Base-by-base conservation (phyloP, 2,329 filamentous ascomycete species). In the Calonectria fujianensis region DNA sequence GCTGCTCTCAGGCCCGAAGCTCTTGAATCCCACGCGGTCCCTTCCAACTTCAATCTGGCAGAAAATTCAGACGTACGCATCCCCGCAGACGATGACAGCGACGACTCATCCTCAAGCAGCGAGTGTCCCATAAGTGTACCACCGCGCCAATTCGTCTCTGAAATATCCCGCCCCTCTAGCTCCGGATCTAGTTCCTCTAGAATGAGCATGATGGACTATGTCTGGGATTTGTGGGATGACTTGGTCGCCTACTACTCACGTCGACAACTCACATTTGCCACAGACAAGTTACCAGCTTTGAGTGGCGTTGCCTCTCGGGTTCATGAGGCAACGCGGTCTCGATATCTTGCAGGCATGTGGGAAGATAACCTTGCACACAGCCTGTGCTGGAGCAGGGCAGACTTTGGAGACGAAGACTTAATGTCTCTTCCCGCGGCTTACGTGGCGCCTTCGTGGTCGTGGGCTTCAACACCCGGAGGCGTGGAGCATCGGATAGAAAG, bases 211-310 rank as follows among this genome's bases (percentile, higher is more conserved):
- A 57, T 11, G 16, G 29, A 57, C 29, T 32, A 20, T 11, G 4
- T 57, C 29, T 57, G 51, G 51, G 51, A 57, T 20, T n/a, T 57
- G 51, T 57, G 51, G 51, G 29, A 57, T 32, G 51, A 57, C n/a
- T 57, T 57, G 51, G 51, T 57, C 29, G 51, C 29, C 16, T 32
- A 57, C 29, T 57, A 57, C 51, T 57, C 51, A 10, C 51, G 14
- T n/a, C 51, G 51, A 35, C 4, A 57, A 29, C 51, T 57, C 29
- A 57, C 29, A 29, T 57, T 57, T 32, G 29, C 16, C 29, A 57
- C 51, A 10, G 51, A 57, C 29, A 57, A 57, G 35, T 20, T 57
- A 11, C 51, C 51, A 57, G 51, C 51, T 57, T 16, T 57, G 51
- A 57, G 51, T 29, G 51, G 51, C 16, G 51, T 57, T 32, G 51